Evolutionary conservation across 2,329 filamentous ascomycete species (phyloP), one percentile per base, ranked within the genome.

Genomic region (Hypoxylon sp.): DNA sequence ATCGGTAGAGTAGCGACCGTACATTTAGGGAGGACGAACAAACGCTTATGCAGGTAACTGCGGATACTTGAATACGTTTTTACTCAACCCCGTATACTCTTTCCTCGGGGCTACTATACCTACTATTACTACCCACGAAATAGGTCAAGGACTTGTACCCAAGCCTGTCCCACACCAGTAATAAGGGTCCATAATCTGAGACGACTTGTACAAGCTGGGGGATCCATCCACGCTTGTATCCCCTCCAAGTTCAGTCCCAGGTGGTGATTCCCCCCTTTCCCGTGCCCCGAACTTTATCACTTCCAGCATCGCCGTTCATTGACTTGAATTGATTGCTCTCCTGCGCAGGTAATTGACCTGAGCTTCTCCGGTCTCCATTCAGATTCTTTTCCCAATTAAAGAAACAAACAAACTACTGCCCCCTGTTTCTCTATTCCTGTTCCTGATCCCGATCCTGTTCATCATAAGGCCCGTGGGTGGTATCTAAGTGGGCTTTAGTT

Each of bases 401-500:
- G 28, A 49, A 63, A 57, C 25, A 56, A 5, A 23, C 32, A 17
- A 43, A 55, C 23, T 60, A 58, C 53, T 38, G 14, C 38, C 48
- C 28, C 28, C 28, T 30, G 5, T 7, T 25, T 30, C 28, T 30
- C 55, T 49, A 28, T 43, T 48, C 38, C 53, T 52, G 41, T 38
- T 43, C 32, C 53, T 53, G 41, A 34, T 53, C 32, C n/a, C 60
- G 32, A 60, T 65, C 38, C 53, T 59, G 63, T 50, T 61, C 59
- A 36, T 58, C 49, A 48, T 50, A 32, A 36, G 67, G 53, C 60
- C 67, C 57, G 67, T 62, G 60, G 30, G 55, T 55, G 50, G 46
- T 25, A 49, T 61, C 58, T 52, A 55, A 61, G 61, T 65, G 68
- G 65, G 51, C 65, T 34, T 30, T 68, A 46, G 68, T 68, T 70